Evolutionary conservation across 495 filamentous ascomycete species (phyloP).

Genomic region (Hyaloscypha finlandica): DNA sequence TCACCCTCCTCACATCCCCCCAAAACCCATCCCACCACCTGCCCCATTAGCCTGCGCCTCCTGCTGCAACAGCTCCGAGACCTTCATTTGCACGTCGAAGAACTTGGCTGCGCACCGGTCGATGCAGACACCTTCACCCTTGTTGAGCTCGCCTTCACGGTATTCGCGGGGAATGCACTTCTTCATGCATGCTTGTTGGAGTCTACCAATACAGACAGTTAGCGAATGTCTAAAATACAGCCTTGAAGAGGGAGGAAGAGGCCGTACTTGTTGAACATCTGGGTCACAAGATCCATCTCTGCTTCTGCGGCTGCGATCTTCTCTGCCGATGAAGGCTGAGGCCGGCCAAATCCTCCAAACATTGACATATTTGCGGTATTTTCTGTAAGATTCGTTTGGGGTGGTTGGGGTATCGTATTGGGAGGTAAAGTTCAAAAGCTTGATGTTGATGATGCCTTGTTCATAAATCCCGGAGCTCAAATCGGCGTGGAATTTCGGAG

Average conservation of each 20-base stretch:
- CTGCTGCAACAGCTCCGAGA: conserved; percentile 59
- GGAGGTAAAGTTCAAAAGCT: background rate
- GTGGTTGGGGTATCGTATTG: conserved; percentile 4
- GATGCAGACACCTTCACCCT: conserved; percentile 96
- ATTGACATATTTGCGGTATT: conserved; percentile 72
- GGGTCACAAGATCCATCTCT: conserved; percentile 90
- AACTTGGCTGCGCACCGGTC: conserved; percentile 97
- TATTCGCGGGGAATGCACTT: conserved; percentile 93
- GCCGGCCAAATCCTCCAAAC: conserved; percentile 76
- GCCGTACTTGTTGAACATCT: conserved; percentile 91
- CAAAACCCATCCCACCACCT: conserved; percentile 42
- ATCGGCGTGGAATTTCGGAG: background rate
- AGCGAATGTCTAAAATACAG: background rate
- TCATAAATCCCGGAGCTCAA: conserved; percentile 18
- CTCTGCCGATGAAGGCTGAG: conserved; percentile 89
- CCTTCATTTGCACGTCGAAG: conserved; percentile 97
- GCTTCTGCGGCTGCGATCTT: conserved; percentile 94
- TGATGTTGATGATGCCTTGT: conserved; percentile 12
- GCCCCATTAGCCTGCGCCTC: conserved; percentile 45
- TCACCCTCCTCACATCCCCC: conserved; percentile 15
- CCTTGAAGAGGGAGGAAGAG: background rate
- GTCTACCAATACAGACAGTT: conserved; percentile 46
- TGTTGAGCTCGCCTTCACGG: conserved; percentile 93
- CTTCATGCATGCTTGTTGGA: conserved; percentile 82
- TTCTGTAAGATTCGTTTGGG: conserved; percentile 9